These are phyloP conservation scores for Acer yangbiense DNA, from an alignment of 345 rosid species.

Conservation along the genomic window DNA sequence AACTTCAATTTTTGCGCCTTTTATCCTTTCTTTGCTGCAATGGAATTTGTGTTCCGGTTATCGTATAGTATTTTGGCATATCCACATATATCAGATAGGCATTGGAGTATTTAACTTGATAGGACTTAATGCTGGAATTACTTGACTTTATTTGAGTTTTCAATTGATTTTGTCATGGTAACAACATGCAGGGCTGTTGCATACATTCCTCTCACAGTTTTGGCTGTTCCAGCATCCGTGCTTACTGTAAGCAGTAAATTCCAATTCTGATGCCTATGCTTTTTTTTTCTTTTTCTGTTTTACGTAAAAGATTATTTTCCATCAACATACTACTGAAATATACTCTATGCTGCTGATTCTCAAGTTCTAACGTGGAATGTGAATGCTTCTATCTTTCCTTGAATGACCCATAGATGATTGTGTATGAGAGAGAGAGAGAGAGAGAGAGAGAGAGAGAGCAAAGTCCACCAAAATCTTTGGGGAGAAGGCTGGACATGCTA, in stretches of 20 bases:
- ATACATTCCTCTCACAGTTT: slow-evolving; percentile 87
- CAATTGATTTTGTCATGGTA: slow-evolving; percentile 17
- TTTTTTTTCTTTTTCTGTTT: not conserved
- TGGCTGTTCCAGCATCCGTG: slow-evolving; percentile 99
- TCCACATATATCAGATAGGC: not conserved
- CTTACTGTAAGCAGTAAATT: slow-evolving; percentile 69
- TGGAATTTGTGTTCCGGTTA: not conserved
- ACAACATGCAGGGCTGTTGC: slow-evolving; percentile 77
- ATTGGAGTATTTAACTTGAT: not conserved
- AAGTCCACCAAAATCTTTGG: no score
- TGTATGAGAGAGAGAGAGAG: not conserved
- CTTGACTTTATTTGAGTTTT: not conserved
- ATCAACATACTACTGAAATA: not conserved
- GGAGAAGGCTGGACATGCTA: no score
- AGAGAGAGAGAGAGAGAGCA: no score
- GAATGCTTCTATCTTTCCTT: not conserved
- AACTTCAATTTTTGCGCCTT: not conserved
- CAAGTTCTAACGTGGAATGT: not conserved
- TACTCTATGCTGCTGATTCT: not conserved
- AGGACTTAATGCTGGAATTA: slow-evolving; percentile 5
- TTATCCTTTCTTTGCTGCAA: not conserved
- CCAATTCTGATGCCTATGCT: slow-evolving; percentile 8
- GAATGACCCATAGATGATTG: not conserved
- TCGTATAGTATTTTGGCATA: not conserved
- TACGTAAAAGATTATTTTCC: not conserved